These are phyloP conservation scores for Trichophyton equinum DNA, from an alignment of 2,329 filamentous ascomycete species.

Conservation along the genomic window DNA sequence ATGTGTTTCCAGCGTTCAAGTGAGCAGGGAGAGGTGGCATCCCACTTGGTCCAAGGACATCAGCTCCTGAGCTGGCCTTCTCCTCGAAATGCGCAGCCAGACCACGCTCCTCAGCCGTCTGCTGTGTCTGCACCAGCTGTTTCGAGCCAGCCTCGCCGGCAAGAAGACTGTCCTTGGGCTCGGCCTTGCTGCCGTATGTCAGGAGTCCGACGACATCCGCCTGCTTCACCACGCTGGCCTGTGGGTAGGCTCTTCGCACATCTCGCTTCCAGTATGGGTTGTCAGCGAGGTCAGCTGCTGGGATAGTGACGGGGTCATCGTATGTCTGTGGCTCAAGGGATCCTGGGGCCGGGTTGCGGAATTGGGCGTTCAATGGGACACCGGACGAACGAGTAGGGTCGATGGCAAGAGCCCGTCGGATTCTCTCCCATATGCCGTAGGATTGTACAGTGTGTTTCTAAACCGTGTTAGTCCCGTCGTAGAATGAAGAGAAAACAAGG, in stretches of 20 bases:
- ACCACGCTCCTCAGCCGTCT: slow-evolving; percentile 59
- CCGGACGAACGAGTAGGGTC: slow-evolving; percentile 84
- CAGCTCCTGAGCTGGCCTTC: slow-evolving; percentile 40
- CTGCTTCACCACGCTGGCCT: slow-evolving; percentile 67
- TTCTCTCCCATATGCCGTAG: slow-evolving; percentile 69
- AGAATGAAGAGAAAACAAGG: not conserved
- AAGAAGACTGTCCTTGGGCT: slow-evolving; percentile 62
- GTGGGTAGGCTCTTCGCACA: slow-evolving; percentile 66
- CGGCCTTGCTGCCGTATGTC: slow-evolving; percentile 66
- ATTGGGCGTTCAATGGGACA: slow-evolving; percentile 84
- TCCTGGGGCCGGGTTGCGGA: slow-evolving; percentile 73
- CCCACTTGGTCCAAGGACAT: slow-evolving; percentile 60
- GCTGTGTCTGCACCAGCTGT: slow-evolving; percentile 62
- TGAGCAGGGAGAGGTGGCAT: slow-evolving; percentile 77
- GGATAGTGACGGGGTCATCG: slow-evolving; percentile 69
- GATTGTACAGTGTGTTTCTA: slow-evolving; percentile 97
- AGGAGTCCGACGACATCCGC: slow-evolving; percentile 75
- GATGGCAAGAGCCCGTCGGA: slow-evolving; percentile 67
- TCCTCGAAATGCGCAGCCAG: slow-evolving; percentile 63
- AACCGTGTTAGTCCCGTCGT: not conserved
- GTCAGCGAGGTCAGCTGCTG: slow-evolving; percentile 77
- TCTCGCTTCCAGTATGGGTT: slow-evolving; percentile 98
- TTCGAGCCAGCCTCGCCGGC: slow-evolving; percentile 61
- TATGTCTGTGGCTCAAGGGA: slow-evolving; percentile 56
- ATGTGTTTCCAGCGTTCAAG: slow-evolving; percentile 44